Evolutionary conservation across 2,329 filamentous ascomycete species (phyloP).

Genomic region (Capronia americana): DNA sequence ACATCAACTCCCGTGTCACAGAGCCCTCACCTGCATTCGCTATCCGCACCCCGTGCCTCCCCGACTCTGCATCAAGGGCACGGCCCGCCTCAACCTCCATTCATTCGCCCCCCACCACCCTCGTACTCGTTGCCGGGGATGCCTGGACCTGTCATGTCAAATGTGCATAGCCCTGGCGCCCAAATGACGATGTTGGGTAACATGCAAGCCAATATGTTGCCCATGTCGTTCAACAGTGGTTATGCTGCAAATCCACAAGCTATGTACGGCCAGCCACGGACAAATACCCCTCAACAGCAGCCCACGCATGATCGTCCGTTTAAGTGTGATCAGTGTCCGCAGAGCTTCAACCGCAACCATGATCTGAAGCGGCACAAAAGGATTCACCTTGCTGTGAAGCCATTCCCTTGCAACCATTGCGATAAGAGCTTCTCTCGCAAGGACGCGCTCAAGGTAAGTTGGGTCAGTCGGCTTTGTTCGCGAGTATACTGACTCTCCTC

Average conservation of each 20-base stretch:
- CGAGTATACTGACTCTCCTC: slow-evolving; percentile 40
- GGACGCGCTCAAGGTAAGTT: slow-evolving; percentile 89
- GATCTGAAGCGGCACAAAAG: slow-evolving; percentile 95
- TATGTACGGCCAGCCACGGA: slow-evolving; percentile 64
- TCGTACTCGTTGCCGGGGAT: slow-evolving; percentile 67
- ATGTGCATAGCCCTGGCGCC: slow-evolving; percentile 74
- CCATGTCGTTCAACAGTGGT: slow-evolving; percentile 63
- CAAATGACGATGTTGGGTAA: slow-evolving; percentile 74
- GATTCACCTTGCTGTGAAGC: slow-evolving; percentile 94
- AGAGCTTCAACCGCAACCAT: slow-evolving; percentile 95
- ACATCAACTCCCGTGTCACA: slow-evolving; percentile 60
- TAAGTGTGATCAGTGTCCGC: slow-evolving; percentile 89
- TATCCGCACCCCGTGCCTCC: slow-evolving; percentile 58
- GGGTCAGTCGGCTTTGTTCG: slow-evolving; percentile 1
- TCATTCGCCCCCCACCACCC: slow-evolving; percentile 53
- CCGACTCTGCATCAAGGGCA: slow-evolving; percentile 58
- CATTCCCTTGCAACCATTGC: slow-evolving; percentile 87
- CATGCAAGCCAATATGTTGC: slow-evolving; percentile 63
- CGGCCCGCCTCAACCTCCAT: slow-evolving; percentile 40
- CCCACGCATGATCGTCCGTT: slow-evolving; percentile 82
- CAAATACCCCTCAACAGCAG: slow-evolving; percentile 60
- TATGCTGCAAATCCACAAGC: slow-evolving; percentile 63
- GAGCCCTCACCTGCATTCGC: slow-evolving; percentile 48
- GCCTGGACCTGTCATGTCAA: slow-evolving; percentile 74
- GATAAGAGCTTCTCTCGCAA: slow-evolving; percentile 98